Conservation (phyloP, 2,329 filamentous ascomycete species). For the Metarhizium guizhouense region DNA sequence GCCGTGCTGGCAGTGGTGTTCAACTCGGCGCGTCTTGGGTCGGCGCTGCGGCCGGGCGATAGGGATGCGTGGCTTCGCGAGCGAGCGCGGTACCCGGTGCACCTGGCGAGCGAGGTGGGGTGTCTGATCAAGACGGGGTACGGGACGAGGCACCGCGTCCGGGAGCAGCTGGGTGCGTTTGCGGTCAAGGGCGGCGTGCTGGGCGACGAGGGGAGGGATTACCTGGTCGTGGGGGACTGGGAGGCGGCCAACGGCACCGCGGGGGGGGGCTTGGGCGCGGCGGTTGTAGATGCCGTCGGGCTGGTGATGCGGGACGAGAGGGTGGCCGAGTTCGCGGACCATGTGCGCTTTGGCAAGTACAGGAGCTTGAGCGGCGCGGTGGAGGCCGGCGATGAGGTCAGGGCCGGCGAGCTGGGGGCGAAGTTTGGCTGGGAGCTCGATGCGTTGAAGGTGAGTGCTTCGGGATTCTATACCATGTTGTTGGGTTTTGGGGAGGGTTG, state of each 20-base stretch:
- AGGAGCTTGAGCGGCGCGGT: slow-evolving; percentile 28
- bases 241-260: slow-evolving; percentile 26
- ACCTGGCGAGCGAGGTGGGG: slow-evolving; percentile 37
- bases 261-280: slow-evolving; percentile 17
- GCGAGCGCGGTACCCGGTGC: slow-evolving; percentile 31
- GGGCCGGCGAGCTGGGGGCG: slow-evolving; percentile 27
- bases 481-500: neutral
- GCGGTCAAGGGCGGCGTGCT: slow-evolving; percentile 21
- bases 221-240: slow-evolving; percentile 44
- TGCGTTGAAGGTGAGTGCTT: slow-evolving; percentile 33
- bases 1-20: slow-evolving; percentile 25
- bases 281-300: slow-evolving; percentile 33
- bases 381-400: slow-evolving; percentile 25
- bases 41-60: slow-evolving; percentile 19
- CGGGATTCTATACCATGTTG: neutral
- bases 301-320: slow-evolving; percentile 24
- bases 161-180: slow-evolving; percentile 37
- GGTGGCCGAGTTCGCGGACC: slow-evolving; percentile 15
- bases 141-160: slow-evolving; percentile 40
- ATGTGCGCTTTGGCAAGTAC: slow-evolving; percentile 32
- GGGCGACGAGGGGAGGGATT: slow-evolving; percentile 28
- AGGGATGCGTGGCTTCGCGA: slow-evolving; percentile 34
- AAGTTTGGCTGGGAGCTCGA: slow-evolving; percentile 40
- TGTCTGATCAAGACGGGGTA: slow-evolving; percentile 48
- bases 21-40: slow-evolving; percentile 22